phyloP scores from a whole-genome alignment of 1,284 basidiomycete genomes.

The Boletus smithii region DNA sequence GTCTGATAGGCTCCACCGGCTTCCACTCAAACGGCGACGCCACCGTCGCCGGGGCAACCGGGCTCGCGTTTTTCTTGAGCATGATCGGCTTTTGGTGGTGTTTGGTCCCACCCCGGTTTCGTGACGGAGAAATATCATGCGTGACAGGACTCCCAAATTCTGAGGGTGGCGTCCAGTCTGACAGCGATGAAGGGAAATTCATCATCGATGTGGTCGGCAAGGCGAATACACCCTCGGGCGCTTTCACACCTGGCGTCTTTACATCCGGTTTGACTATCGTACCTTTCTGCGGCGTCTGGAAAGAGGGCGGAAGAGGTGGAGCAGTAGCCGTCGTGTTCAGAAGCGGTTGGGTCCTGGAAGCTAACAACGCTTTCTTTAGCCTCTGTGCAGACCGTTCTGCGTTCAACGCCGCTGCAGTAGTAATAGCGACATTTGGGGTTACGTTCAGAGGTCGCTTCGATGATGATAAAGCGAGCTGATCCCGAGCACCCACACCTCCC shows the following conservation, averaged over 20 bases:
- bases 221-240: constrained; percentile 1
- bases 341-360: constrained; percentile 58
- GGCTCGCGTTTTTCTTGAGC: constrained; percentile 40
- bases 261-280: constrained; percentile 2
- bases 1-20: constrained; percentile 49
- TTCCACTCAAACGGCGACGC: constrained; percentile 58
- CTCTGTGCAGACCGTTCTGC: constrained; percentile 69
- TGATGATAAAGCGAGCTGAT: constrained; percentile 39
- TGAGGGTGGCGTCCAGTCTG: constrained; percentile 21
- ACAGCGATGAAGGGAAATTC: constrained; percentile 23
- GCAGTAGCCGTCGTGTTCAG: constrained; percentile 54
- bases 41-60: constrained; percentile 2
- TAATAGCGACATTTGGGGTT: constrained; percentile 62
- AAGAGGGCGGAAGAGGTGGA: constrained; percentile 41
- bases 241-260: constrained; percentile 1
- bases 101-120: constrained; percentile 33
- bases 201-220: constrained; percentile 21
- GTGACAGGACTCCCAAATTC: constrained; percentile 22
- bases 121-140: constrained; percentile 27
- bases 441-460: constrained; percentile 43
- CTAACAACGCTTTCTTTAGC: constrained; percentile 66
- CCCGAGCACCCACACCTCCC: constrained; percentile 30
- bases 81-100: constrained; percentile 43
- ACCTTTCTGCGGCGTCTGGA: constrained; percentile 35
- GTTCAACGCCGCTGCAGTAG: constrained; percentile 74